Evolutionary conservation across 164 flowering plant genomes (phyloP).

Genomic region (Annona cherimola): DNA sequence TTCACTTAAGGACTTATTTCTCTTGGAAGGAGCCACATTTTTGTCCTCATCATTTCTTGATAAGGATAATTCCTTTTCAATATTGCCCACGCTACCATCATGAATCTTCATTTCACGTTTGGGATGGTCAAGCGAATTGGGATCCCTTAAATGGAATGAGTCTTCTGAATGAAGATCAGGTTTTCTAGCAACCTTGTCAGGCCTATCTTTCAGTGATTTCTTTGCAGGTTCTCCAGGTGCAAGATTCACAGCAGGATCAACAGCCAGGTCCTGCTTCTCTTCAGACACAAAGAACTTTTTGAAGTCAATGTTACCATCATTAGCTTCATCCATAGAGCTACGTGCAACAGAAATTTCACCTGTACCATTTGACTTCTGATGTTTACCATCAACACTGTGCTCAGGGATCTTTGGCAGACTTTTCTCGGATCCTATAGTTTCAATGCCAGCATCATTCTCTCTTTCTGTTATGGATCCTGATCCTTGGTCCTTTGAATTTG

Average conservation of each 20-base stretch:
- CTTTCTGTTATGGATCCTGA: constrained; percentile 12
- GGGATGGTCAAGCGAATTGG: constrained; percentile 19
- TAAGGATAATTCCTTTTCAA: constrained; percentile 12
- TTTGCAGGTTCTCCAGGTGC: neutral
- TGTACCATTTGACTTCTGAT: constrained; percentile 5
- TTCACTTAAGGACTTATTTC: constrained; percentile 8
- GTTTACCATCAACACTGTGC: constrained; percentile 1
- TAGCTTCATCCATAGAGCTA: constrained; percentile 12
- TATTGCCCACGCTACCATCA: constrained; percentile 8
- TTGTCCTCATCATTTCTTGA: constrained; percentile 11
- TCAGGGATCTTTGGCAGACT: constrained; percentile 7
- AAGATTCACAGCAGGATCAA: constrained; percentile 13
- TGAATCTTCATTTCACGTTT: constrained; percentile 14
- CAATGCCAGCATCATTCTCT: constrained; percentile 7
- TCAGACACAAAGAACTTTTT: constrained; percentile 28
- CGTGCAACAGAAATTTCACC: constrained; percentile 2
- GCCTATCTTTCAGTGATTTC: constrained; percentile 8
- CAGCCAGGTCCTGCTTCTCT: constrained; percentile 14
- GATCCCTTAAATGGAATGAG: constrained; percentile 9
- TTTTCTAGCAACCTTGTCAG: constrained; percentile 21
- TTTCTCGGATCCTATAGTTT: constrained; percentile 1
- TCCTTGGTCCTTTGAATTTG: constrained; percentile 11
- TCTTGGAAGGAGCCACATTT: neutral
- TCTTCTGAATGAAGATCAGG: constrained; percentile 14
- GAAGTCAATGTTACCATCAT: constrained; percentile 23